Percentiles rank a stretch among this genome's conserved stretches.
Evolutionary conservation across 2,329 filamentous ascomycete species (phyloP).

Genomic region (Penicillium griseofulvum): DNA sequence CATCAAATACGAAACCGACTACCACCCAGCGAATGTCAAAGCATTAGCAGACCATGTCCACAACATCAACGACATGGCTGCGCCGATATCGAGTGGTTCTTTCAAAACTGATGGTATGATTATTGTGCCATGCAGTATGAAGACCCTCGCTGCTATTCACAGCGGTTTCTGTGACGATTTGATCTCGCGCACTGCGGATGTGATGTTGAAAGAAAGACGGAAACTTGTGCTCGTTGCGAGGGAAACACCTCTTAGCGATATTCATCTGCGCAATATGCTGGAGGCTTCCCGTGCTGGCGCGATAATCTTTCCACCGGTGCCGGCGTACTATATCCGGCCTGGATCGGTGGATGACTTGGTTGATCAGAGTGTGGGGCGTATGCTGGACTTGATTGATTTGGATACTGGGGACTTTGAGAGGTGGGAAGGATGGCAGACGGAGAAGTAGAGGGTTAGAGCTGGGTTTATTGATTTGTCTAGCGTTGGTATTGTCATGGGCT

Average conservation of each 20-base stretch:
- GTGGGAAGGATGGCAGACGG: constrained; percentile 25
- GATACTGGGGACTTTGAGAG: constrained; percentile 41
- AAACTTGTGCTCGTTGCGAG: constrained; percentile 42
- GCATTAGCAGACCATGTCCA: constrained; percentile 42
- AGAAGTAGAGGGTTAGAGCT: too few species aligned
- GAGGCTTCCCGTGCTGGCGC: constrained; percentile 38
- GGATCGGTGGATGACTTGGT: constrained; percentile 42
- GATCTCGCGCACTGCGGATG: constrained; percentile 48
- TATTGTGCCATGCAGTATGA: constrained; percentile 50
- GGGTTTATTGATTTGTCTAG: too few species aligned
- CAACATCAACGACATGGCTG: constrained; percentile 46
- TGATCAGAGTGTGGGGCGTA: constrained; percentile 48
- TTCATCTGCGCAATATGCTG: constrained; percentile 49
- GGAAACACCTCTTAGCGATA: constrained; percentile 50
- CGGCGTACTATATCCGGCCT: constrained; percentile 47
- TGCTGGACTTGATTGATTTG: constrained; percentile 48
- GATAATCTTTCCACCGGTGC: constrained; percentile 47
- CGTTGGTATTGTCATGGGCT: too few species aligned
- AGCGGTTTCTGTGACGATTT: constrained; percentile 47
- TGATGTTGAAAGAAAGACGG: constrained; percentile 47
- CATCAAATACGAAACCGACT: constrained; percentile 49
- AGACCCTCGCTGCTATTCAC: constrained; percentile 47
- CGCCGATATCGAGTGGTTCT: constrained; percentile 47
- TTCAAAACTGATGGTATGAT: constrained; percentile 50
- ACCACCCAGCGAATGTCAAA: constrained; percentile 36